Conservation (phyloP, 495 filamentous ascomycete genomes). For the Tricharina praecox region DNA sequence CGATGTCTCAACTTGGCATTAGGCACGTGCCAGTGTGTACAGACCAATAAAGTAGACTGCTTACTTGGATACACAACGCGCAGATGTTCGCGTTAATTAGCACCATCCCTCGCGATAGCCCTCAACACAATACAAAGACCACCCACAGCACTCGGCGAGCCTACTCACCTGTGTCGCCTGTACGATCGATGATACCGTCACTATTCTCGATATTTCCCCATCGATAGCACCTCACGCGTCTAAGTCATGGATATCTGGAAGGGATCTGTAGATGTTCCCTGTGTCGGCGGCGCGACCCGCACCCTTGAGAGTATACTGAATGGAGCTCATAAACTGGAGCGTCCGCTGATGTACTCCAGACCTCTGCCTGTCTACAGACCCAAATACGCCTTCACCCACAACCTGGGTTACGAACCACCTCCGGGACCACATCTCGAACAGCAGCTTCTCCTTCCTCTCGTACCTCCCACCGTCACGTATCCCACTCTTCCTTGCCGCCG, state of each 20-base stretch:
- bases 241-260: conserved; percentile 8
- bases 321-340: background rate
- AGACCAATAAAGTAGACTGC: too few relatives aligned
- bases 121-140: too few relatives aligned
- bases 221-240: too few relatives aligned
- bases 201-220: too few relatives aligned
- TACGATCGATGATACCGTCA: too few relatives aligned
- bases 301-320: background rate
- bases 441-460: conserved; percentile 15
- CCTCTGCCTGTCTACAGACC: conserved; percentile 2
- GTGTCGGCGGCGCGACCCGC: background rate
- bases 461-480: conserved; percentile 22
- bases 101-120: too few relatives aligned
- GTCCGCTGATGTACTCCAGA: background rate
- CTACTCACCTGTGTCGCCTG: too few relatives aligned
- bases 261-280: conserved; percentile 7
- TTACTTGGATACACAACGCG: too few relatives aligned
- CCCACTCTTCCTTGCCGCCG: conserved; percentile 22
- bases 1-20: too few relatives aligned
- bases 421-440: conserved; percentile 14
- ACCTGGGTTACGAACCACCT: conserved; percentile 18
- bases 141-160: too few relatives aligned
- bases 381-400: conserved; percentile 9
- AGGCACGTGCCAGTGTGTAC: too few relatives aligned
- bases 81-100: too few relatives aligned